These are phyloP conservation scores for Globisporangium rhizosaccharum DNA, from an alignment of 352 stramenopile genomes.

Conservation along the genomic window DNA sequence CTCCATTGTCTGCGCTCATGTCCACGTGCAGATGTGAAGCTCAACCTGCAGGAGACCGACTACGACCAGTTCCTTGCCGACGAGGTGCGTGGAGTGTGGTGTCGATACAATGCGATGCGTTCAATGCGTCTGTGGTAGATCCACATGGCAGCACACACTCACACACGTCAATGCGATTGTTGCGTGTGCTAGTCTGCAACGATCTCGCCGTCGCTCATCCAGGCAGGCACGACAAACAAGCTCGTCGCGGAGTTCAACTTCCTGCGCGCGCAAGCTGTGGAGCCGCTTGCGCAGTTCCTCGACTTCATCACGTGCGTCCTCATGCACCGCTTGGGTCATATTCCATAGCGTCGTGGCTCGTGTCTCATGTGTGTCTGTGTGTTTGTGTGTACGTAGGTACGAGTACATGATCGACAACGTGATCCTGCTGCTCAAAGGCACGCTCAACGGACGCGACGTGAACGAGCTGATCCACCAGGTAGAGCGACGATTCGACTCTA, in stretches of 20 bases:
- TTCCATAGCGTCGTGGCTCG: neutral
- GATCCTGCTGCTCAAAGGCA: slow-evolving; percentile 98
- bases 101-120: neutral
- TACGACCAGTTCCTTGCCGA: slow-evolving; percentile 96
- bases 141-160: neutral
- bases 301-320: slow-evolving; percentile 96
- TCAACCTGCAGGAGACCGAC: slow-evolving; percentile 98
- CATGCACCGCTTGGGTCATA: too few species aligned
- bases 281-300: slow-evolving; percentile 95
- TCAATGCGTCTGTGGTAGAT: too few species aligned
- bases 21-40: slow-evolving; percentile 64
- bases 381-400: slow-evolving; percentile 43
- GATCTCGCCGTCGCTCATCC: slow-evolving; percentile 75
- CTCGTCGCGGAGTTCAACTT: slow-evolving; percentile 96
- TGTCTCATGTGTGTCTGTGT: neutral
- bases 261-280: slow-evolving; percentile 93
- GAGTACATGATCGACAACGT: slow-evolving; percentile 99
- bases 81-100: slow-evolving; percentile 46
- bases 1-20: neutral
- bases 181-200: slow-evolving; percentile 34
- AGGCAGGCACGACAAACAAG: slow-evolving; percentile 86
- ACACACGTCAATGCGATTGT: neutral
- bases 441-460: slow-evolving; percentile 93
- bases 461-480: slow-evolving; percentile 96
- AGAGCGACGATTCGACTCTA: neutral